A percentile compares a stretch with the other conserved stretches of the same genome.
Conservation (phyloP, 2,329 filamentous ascomycete genomes). For the Fusarium pseudonygamai region DNA sequence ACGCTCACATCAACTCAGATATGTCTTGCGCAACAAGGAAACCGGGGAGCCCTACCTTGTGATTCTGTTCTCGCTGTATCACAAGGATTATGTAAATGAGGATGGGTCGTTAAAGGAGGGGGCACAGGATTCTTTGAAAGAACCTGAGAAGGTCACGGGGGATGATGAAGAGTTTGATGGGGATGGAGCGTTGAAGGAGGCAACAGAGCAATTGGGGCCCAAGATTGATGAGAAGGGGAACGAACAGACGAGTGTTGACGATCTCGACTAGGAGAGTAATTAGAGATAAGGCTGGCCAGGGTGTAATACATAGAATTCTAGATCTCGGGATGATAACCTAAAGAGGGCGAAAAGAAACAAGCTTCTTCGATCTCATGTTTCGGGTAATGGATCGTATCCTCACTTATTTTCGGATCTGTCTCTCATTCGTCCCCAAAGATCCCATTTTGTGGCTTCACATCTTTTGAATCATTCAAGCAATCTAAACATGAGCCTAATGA, state of each 20-base stretch:
- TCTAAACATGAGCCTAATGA: neutral
- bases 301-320: neutral
- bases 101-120: constrained; percentile 63
- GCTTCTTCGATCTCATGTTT: neutral
- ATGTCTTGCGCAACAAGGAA: constrained; percentile 84
- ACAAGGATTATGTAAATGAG: constrained; percentile 71
- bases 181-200: constrained; percentile 51
- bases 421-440: neutral
- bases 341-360: neutral
- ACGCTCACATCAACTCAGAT: constrained; percentile 87
- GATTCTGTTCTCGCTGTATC: constrained; percentile 80
- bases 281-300: neutral
- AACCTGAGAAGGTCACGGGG: constrained; percentile 5
- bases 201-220: constrained; percentile 49
- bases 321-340: neutral
- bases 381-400: neutral
- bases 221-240: constrained; percentile 32
- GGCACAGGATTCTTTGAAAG: constrained; percentile 44
- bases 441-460: neutral
- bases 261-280: constrained; percentile 52
- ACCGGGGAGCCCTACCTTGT: constrained; percentile 83
- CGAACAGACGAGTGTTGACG: constrained; percentile 49
- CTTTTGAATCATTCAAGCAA: neutral
- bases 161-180: constrained; percentile 46
- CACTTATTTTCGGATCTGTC: neutral